Conservation (phyloP, 2,329 filamentous ascomycete species). For the Xylaria sp. region DNA sequence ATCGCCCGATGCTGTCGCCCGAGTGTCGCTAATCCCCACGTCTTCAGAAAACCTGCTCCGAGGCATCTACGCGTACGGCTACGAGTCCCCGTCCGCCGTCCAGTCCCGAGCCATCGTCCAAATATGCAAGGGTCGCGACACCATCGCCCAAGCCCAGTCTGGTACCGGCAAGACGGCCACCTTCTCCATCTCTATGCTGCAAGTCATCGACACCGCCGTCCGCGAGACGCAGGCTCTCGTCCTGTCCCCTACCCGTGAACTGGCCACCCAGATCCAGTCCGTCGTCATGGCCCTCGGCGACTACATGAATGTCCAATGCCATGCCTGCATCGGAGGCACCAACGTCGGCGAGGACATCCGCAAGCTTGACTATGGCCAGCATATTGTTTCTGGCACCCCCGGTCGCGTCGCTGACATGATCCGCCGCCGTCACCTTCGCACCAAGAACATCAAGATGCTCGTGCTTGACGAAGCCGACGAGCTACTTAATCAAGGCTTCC, state of each 20-base stretch:
- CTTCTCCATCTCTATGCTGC: slow-evolving; percentile 95
- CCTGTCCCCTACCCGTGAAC: slow-evolving; percentile 93
- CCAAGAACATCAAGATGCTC: slow-evolving; percentile 73
- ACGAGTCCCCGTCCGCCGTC: slow-evolving; percentile 96
- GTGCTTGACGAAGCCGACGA: slow-evolving; percentile 72
- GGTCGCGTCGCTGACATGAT: slow-evolving; percentile 83
- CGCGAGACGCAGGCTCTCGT: slow-evolving; percentile 95
- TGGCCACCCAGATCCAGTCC: slow-evolving; percentile 97
- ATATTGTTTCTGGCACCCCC: slow-evolving; percentile 97
- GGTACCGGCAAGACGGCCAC: slow-evolving; percentile 97
- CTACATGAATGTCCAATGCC: slow-evolving; percentile 99
- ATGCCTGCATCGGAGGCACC: slow-evolving; percentile 97
- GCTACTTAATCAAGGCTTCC: slow-evolving; percentile 89
- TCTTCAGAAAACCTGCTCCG: slow-evolving; percentile 85
- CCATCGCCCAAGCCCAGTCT: slow-evolving; percentile 97
- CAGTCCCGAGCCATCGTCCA: slow-evolving; percentile 98
- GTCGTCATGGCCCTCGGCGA: slow-evolving; percentile 99
- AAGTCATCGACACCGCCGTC: slow-evolving; percentile 93
- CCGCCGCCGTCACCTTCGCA: slow-evolving; percentile 66
- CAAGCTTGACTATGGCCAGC: slow-evolving; percentile 96
- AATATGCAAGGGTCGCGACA: slow-evolving; percentile 98
- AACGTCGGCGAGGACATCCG: slow-evolving; percentile 98
- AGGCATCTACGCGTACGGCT: slow-evolving; percentile 97
- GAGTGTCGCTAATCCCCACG: slow-evolving; percentile 10
- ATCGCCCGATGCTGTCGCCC: background rate